Evolutionary conservation across 768 basidiomycete species (phyloP).

Genomic region (Leccinum variicolor): DNA sequence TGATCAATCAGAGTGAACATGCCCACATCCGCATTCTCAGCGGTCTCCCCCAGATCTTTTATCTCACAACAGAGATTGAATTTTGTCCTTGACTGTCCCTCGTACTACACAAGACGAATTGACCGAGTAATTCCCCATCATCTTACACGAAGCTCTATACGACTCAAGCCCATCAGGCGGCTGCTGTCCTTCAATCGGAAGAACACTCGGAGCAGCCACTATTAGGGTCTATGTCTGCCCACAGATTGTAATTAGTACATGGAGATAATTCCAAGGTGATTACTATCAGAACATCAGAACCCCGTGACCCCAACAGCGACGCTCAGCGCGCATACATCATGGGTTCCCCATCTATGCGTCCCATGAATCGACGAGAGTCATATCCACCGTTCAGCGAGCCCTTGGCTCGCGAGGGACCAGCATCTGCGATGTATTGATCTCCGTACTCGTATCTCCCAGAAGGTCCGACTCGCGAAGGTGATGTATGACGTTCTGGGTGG

Average conservation of each 20-base stretch:
- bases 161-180: no score
- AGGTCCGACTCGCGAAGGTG: not conserved
- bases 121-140: no score
- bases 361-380: not conserved
- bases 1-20: not conserved
- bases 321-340: not conserved
- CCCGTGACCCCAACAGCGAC: not conserved
- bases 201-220: no score
- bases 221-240: not conserved
- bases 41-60: not conserved
- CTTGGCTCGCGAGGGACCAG: constrained; percentile 4
- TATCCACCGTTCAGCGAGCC: not conserved
- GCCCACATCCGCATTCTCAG: not conserved
- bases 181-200: no score
- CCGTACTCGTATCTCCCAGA: not conserved
- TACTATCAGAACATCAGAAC: not conserved
- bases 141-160: no score
- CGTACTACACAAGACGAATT: not conserved
- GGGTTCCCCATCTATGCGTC: not conserved
- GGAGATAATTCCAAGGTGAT: not conserved
- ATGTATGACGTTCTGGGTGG: not conserved
- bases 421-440: not conserved
- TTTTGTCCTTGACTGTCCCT: not conserved
- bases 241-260: not conserved
- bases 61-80: not conserved